Base-by-base conservation (phyloP, 176 grass and related monocot genomes). In the Bromus sterilis region DNA sequence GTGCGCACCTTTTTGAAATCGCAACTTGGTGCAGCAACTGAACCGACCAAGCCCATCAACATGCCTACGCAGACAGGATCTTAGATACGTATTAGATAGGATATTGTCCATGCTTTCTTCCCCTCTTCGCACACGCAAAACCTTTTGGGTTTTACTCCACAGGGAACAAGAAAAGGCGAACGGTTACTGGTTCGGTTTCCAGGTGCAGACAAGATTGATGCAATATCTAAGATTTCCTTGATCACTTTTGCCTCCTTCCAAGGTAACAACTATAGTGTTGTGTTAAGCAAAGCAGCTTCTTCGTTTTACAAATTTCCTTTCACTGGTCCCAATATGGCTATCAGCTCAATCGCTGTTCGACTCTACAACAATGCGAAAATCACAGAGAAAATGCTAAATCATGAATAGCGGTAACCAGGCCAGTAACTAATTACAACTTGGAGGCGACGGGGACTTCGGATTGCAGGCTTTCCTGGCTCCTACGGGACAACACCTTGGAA, bases 401-500 rank as follows among this genome's bases (percentile, higher is more conserved):
- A 78, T 16, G 66, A 35, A 75, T 46, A 10, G 59, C 64, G 35
- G 21, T 78, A 78, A n/a, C n/a, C n/a, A n/a, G n/a, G n/a, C n/a
- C n/a, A n/a, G n/a, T n/a, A n/a, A 37, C 20, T 65, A 79, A 30
- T 63, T 70, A 69, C 20, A 60, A 26, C 77, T 83, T 68, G 55
- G 82, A 88, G 16, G 84, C 75, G 48, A 89, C 78, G 32, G 75
- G 81, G 61, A 86, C 77, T 84, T 91, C 84, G 1, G 79, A 34
- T 51, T 59, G 76, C 43, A 84, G 53, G 25, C 63, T 91, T 83
- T 78, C 81, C 67, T 82, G 71, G 56, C 53, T 83, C 81, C 90
- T 86, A 56, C 61, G 78, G 28, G 72, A 80, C 13, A 95, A 77
- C 76, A 76, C 66, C 39, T 91, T 74, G 40, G 66, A 89, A 82